Conservation (phyloP, 352 stramenopile genomes). For the Thraustochytrium sp. region DNA sequence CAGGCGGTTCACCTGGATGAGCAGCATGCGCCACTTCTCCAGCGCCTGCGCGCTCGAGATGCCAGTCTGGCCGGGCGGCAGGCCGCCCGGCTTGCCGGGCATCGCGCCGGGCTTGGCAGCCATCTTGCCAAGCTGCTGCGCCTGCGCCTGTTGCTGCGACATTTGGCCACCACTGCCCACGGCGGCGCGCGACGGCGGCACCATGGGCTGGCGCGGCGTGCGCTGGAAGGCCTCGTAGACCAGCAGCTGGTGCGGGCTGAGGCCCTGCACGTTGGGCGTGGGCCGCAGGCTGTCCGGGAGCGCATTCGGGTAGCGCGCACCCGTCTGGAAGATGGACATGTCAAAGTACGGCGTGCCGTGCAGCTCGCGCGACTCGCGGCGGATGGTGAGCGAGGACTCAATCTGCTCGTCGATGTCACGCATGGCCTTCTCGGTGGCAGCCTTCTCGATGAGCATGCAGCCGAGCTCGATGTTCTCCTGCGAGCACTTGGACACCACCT, state of each 20-base stretch:
- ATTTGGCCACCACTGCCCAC: conserved; percentile 47
- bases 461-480: conserved; percentile 98
- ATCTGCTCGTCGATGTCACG: conserved; percentile 94
- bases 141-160: conserved; percentile 47
- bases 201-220: conserved; percentile 78
- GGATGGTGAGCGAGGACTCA: conserved; percentile 67
- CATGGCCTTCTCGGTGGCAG: conserved; percentile 96
- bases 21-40: not conserved
- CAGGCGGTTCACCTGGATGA: not conserved
- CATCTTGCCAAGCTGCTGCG: not conserved
- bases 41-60: not conserved
- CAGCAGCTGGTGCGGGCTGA: conserved; percentile 83
- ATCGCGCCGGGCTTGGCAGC: not conserved
- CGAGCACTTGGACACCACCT: conserved; percentile 92
- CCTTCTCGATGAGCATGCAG: conserved; percentile 98
- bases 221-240: conserved; percentile 97
- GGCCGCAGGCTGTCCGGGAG: conserved; percentile 89
- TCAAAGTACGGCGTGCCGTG: conserved; percentile 63
- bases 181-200: conserved; percentile 64
- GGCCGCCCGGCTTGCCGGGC: not conserved
- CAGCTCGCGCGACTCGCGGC: conserved; percentile 74
- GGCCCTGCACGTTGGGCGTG: conserved; percentile 68
- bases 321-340: conserved; percentile 48
- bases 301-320: conserved; percentile 62
- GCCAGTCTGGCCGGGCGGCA: not conserved